Percentiles rank a stretch among this genome's conserved stretches.
These are phyloP conservation scores for Penicillium sp. DNA, from an alignment of 2,329 filamentous ascomycete genomes.

Conservation along the genomic window DNA sequence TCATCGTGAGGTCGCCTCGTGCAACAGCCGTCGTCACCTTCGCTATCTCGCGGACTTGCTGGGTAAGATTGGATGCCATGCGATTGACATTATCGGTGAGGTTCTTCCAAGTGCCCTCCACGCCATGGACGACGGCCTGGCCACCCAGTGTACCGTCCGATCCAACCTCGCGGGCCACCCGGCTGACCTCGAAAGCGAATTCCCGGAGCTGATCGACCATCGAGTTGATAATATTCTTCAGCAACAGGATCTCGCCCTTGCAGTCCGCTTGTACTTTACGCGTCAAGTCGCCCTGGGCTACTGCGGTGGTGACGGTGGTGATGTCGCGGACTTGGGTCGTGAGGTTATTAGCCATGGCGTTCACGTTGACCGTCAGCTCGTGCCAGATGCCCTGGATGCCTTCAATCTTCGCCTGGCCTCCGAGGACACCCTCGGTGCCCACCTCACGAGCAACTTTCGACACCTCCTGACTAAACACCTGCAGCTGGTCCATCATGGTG, in stretches of 20 bases:
- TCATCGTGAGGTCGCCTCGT: slow-evolving; percentile 85
- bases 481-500: slow-evolving; percentile 78
- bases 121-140: slow-evolving; percentile 88
- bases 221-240: slow-evolving; percentile 95
- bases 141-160: slow-evolving; percentile 89
- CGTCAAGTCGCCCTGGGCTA: slow-evolving; percentile 78
- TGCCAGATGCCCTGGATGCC: slow-evolving; percentile 83
- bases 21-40: slow-evolving; percentile 92
- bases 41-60: slow-evolving; percentile 92
- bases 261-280: slow-evolving; percentile 91
- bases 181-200: slow-evolving; percentile 91
- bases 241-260: slow-evolving; percentile 82
- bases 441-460: slow-evolving; percentile 76
- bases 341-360: slow-evolving; percentile 79
- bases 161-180: slow-evolving; percentile 88
- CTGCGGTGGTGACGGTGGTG: slow-evolving; percentile 69
- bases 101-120: slow-evolving; percentile 92
- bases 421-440: slow-evolving; percentile 74
- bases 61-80: slow-evolving; percentile 95
- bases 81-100: slow-evolving; percentile 90
- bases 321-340: slow-evolving; percentile 92
- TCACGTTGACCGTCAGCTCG: slow-evolving; percentile 76
- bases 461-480: slow-evolving; percentile 77
- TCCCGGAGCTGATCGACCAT: slow-evolving; percentile 96
- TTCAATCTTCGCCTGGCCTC: slow-evolving; percentile 75